These are phyloP conservation scores for Achaetomium macrosporum DNA, from an alignment of 2,329 filamentous ascomycete genomes.

Conservation along the genomic window DNA sequence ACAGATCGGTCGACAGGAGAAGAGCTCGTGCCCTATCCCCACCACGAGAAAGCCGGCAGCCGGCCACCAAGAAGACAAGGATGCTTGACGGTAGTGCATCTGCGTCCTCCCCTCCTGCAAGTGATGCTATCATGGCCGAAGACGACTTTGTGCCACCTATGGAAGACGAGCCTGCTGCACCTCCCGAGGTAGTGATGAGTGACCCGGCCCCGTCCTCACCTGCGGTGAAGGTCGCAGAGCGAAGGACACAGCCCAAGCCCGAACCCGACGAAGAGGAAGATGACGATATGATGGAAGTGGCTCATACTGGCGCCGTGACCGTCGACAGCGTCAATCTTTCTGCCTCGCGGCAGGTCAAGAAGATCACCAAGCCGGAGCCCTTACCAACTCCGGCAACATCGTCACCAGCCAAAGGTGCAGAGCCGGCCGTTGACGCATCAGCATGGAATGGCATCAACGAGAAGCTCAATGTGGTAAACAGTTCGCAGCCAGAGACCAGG, in stretches of 20 bases:
- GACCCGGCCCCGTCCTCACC: slow-evolving; percentile 85
- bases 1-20: slow-evolving; percentile 70
- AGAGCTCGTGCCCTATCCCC: slow-evolving; percentile 79
- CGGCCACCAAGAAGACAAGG: slow-evolving; percentile 52
- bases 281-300: slow-evolving; percentile 82
- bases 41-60: slow-evolving; percentile 49
- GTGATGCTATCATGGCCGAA: slow-evolving; percentile 44
- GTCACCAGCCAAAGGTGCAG: slow-evolving; percentile 60
- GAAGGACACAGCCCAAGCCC: slow-evolving; percentile 53
- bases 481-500: slow-evolving; percentile 56
- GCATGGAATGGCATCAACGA: slow-evolving; percentile 85
- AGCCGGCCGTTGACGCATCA: slow-evolving; percentile 65
- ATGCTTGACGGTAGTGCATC: slow-evolving; percentile 43
- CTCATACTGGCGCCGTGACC: slow-evolving; percentile 65
- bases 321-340: slow-evolving; percentile 75
- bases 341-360: slow-evolving; percentile 72
- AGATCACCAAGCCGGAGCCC: slow-evolving; percentile 59
- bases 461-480: slow-evolving; percentile 79
- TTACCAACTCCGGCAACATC: slow-evolving; percentile 70
- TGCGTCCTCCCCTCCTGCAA: slow-evolving; percentile 43
- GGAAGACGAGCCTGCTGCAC: slow-evolving; percentile 53
- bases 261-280: slow-evolving; percentile 60
- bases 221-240: slow-evolving; percentile 67
- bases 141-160: slow-evolving; percentile 49
- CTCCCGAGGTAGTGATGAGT: slow-evolving; percentile 64